Evolutionary conservation across 1,284 basidiomycete species (phyloP), one percentile per base, ranked within the genome.

Genomic region (Puccinia hordei): DNA sequence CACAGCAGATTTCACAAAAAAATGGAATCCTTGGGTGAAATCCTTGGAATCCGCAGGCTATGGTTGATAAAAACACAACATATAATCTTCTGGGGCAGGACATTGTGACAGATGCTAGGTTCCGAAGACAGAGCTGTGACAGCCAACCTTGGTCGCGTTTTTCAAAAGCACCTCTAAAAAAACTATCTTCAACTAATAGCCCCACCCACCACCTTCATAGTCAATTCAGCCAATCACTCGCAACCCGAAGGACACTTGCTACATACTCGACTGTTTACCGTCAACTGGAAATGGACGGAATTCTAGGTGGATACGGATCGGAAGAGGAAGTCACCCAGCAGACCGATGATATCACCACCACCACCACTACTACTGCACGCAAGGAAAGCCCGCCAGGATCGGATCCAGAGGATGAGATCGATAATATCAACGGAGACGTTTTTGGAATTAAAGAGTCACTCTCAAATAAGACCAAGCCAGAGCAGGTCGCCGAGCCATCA

Each of bases 221-320:
- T 49, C 8, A 13, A 49, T 49, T 49, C 46, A 49, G 46, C 46
- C 46, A 19, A 15, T 17, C 46, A 15, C 46, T 49, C 46, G 46
- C 15, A 49, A 49, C 46, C 9, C 17, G 46, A 15, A 49, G 46
- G 46, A 49, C 10, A 49, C 6, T 17, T 49, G 46, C 46, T 10
- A 13, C 8, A n/a, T n/a, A n/a, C n/a, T 44, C 41, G 41, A 44
- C 41, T 44, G 41, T 44, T 44, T 49, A 49, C 17, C 57, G 30
- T 15, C 61, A n/a, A 33, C 61, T 38, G 35, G 41, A 53, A 0
- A 80, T 73, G 72, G 63, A 80, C 15, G 71, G 41, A 69, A 8
- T 73, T n/a, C 33, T 51, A 41, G 49, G 59, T 33, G 80, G 44
- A 19, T 81, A 81, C 72, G 81, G 33, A 24, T 81, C 81, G 35